phyloP scores from a whole-genome alignment of 2,329 filamentous ascomycete species.

The Mollisia scopiformis region DNA sequence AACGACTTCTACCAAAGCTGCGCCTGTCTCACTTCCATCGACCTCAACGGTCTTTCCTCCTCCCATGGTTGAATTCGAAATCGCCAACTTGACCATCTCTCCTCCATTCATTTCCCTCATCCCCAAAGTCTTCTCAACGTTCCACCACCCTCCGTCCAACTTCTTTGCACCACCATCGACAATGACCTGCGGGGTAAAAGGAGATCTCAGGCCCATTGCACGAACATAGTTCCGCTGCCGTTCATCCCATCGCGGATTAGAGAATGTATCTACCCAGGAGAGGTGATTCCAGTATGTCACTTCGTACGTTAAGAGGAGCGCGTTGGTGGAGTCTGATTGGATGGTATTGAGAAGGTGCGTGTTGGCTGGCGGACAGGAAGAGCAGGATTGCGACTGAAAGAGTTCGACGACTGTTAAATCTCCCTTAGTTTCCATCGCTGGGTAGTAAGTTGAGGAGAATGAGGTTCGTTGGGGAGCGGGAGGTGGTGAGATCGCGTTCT shows the following conservation, averaged over 20 bases:
- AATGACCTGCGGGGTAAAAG: conserved; percentile 27
- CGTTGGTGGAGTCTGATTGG: conserved; percentile 17
- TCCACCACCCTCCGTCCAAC: conserved; percentile 8
- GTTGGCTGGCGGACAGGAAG: conserved; percentile 24
- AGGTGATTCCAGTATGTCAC: conserved; percentile 30
- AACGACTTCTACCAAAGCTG: conserved; percentile 11
- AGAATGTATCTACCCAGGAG: conserved; percentile 25
- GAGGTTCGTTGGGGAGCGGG: neutral
- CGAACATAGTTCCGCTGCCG: conserved; percentile 25
- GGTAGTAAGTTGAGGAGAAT: neutral
- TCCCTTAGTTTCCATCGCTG: neutral
- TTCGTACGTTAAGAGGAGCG: conserved; percentile 25
- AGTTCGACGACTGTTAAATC: conserved; percentile 17
- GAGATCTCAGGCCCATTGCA: conserved; percentile 13
- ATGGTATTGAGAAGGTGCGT: conserved; percentile 19
- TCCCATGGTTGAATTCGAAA: neutral
- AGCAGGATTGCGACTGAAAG: conserved; percentile 26
- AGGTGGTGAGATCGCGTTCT: neutral
- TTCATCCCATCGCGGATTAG: conserved; percentile 22
- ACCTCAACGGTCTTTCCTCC: neutral
- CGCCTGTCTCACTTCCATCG: neutral
- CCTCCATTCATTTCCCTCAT: neutral
- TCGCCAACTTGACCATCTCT: neutral
- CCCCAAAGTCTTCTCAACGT: neutral
- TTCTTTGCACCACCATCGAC: conserved; percentile 23